Percentiles rank a stretch among this genome's conserved stretches.
Conservation (phyloP, 495 filamentous ascomycete genomes). For the Penicillium atrosanguineum region DNA sequence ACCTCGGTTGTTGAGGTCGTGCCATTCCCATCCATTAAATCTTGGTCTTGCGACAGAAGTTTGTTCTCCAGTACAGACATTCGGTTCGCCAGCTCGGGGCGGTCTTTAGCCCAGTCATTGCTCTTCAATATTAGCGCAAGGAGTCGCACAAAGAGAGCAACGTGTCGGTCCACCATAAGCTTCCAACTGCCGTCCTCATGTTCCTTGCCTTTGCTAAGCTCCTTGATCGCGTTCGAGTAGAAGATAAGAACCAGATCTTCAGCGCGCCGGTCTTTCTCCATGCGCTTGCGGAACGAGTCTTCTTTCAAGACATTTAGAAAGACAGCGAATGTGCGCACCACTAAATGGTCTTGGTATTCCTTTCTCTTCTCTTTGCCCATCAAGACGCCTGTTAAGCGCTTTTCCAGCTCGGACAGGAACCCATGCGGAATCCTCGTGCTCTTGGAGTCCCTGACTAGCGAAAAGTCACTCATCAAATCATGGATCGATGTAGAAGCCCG, state of each 20-base stretch:
- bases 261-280: conserved; percentile 91
- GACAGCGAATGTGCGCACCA: conserved; percentile 77
- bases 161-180: conserved; percentile 86
- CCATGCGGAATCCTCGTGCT: conserved; percentile 78
- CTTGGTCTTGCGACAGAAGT: conserved; percentile 91
- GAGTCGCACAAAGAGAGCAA: conserved; percentile 91
- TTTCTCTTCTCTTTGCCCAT: conserved; percentile 68
- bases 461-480: conserved; percentile 72
- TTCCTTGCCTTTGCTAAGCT: conserved; percentile 73
- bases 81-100: conserved; percentile 75
- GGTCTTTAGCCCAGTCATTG: conserved; percentile 74
- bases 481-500: conserved; percentile 70
- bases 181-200: conserved; percentile 90
- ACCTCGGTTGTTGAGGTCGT: conserved; percentile 67
- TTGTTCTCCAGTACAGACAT: conserved; percentile 86
- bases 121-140: conserved; percentile 76
- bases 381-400: conserved; percentile 63
- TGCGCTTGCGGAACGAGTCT: conserved; percentile 65
- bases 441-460: conserved; percentile 69
- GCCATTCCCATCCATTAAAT: conserved; percentile 61
- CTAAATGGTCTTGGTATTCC: conserved; percentile 74
- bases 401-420: conserved; percentile 68
- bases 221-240: conserved; percentile 89
- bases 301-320: conserved; percentile 77
- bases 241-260: conserved; percentile 87